Evolutionary conservation across 495 filamentous ascomycete genomes (phyloP), one percentile per base, ranked within the genome.

Genomic region (Astrothelium macrocarpum): DNA sequence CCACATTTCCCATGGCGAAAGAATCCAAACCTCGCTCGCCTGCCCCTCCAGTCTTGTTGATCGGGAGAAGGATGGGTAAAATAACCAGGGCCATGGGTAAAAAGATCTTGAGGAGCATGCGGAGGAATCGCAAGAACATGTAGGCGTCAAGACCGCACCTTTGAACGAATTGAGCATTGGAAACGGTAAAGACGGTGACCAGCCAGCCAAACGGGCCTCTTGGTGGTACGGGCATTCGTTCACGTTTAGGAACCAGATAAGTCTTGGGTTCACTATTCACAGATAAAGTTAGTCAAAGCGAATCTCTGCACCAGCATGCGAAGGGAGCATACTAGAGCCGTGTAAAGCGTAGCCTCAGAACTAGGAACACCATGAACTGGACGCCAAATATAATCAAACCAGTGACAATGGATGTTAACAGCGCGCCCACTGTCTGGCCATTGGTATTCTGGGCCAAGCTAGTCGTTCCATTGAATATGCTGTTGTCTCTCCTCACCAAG

Each of bases 61-160:
- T 69, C 0, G 95, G 92, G 7, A 98, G 71, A 42, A 98, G 80
- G 59, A 96, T 85, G 0, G 94, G 95, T 28, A 97, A 78, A 31
- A 97, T 85, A 32, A 96, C 71, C 23, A 87, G 56, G 26, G 87
- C 89, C 62, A 95, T 79, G 9, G 91, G 89, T 23, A 94, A 73
- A 70, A 97, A 97, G 65, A 97, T 93, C 71, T 95, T 88, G 42
- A 98, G 82, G 1, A 98, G 83, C 73, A 95, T 94, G 62, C 93
- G 90, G 18, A 98, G 81, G 72, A 95, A 98, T 61, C 95, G 90
- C 1, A 98, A 81, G 77, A 97, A 98, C 75, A 98, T 95, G 78
- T 97, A 98, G 69, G 95, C 93, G 75, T 98, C 94, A 43, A 98
- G 82, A 5, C 94, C 94, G 73, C 90, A 96, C 75, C 96, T 96